Conservation (phyloP, 1,284 basidiomycete genomes). For the Puccinia novopanici region DNA sequence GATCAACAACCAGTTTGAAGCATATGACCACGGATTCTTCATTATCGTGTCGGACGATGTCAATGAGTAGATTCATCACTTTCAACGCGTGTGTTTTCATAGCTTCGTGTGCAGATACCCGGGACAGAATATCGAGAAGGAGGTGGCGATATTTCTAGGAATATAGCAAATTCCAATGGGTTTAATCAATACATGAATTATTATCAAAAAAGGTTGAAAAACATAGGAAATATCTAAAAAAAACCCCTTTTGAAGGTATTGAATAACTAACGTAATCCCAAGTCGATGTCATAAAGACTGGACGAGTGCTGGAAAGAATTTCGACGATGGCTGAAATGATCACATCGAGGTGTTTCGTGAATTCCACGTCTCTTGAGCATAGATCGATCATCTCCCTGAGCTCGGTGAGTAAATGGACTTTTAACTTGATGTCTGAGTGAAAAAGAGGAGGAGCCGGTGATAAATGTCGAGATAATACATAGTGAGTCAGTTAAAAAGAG, state of each 20-base stretch:
- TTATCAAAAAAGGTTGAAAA: constrained; percentile 15
- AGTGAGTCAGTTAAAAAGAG: not conserved
- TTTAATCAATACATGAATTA: constrained; percentile 38
- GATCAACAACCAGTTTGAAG: constrained; percentile 89
- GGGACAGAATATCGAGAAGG: constrained; percentile 82
- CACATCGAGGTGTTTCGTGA: constrained; percentile 66
- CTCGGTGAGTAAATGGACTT: constrained; percentile 72
- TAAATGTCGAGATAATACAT: not conserved
- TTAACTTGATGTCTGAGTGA: constrained; percentile 58
- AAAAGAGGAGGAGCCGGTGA: not conserved
- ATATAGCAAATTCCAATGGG: constrained; percentile 7
- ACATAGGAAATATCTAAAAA: constrained; percentile 31
- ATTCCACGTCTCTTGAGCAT: constrained; percentile 73
- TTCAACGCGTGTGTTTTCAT: constrained; percentile 71
- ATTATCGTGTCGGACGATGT: constrained; percentile 84
- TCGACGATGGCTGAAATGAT: constrained; percentile 76
- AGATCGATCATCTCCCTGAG: constrained; percentile 84
- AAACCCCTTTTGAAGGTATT: constrained; percentile 50
- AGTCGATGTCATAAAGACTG: constrained; percentile 74
- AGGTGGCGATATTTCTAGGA: constrained; percentile 74
- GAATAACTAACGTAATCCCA: constrained; percentile 67
- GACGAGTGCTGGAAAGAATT: constrained; percentile 74
- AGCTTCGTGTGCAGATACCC: constrained; percentile 79
- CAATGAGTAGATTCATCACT: constrained; percentile 74
- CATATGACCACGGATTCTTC: constrained; percentile 91